These are phyloP conservation scores for Orbilia quercus DNA, from an alignment of 2,329 filamentous ascomycete genomes.

Conservation along the genomic window DNA sequence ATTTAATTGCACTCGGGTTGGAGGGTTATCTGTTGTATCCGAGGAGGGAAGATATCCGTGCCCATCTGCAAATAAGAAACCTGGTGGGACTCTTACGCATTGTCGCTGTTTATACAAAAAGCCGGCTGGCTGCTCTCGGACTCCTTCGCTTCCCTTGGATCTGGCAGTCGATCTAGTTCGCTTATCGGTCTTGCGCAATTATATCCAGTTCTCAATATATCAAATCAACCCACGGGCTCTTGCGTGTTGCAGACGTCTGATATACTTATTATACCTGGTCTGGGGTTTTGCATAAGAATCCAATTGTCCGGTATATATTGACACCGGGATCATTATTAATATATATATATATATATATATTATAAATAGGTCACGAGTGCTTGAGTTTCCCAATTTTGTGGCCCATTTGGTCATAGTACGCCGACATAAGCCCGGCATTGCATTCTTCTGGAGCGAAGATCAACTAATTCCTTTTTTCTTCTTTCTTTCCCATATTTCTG, in stretches of 20 bases:
- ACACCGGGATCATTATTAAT: neutral
- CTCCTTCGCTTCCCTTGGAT: conserved; percentile 56
- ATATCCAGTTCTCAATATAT: conserved; percentile 27
- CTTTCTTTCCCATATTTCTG: conserved; percentile 10
- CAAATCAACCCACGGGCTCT: conserved; percentile 23
- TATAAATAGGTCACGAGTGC: no score
- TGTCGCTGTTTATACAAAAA: conserved; percentile 25
- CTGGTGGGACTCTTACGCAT: conserved; percentile 24
- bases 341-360: no score
- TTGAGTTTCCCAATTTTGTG: no score
- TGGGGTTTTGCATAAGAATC: conserved; percentile 21
- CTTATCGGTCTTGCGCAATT: conserved; percentile 56
- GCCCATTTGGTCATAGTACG: conserved; percentile 10
- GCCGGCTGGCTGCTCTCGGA: conserved; percentile 42
- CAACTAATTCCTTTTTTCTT: conserved; percentile 9
- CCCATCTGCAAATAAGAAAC: conserved; percentile 21
- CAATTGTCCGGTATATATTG: conserved; percentile 14
- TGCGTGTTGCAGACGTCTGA: conserved; percentile 13
- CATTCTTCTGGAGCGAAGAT: conserved; percentile 13
- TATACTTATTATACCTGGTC: no score
- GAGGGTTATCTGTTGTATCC: conserved; percentile 25
- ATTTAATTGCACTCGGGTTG: conserved; percentile 34
- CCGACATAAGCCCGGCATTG: conserved; percentile 26
- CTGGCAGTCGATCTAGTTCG: conserved; percentile 56
- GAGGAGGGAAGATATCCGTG: conserved; percentile 38